Evolutionary conservation across 768 basidiomycete genomes (phyloP), one percentile per base, ranked within the genome.

Genomic region (Auricularia heimuer): DNA sequence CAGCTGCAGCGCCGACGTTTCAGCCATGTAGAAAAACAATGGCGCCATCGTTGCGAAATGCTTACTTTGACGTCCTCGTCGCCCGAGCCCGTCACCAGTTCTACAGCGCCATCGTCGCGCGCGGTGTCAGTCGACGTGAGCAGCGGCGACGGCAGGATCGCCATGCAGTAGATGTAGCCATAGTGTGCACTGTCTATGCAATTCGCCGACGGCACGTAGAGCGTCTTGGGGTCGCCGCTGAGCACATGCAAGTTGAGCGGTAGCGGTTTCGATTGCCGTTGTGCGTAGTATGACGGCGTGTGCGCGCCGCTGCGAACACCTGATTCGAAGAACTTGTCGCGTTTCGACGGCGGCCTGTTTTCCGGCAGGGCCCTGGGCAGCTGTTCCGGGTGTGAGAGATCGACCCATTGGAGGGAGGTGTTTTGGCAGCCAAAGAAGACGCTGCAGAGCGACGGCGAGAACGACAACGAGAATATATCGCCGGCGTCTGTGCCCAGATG

Each of bases 151-250:
- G 78, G 77, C 11, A 81, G 69, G 16, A 85, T 73, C 14, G 80
- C 76, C 85, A 94, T 86, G 69, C 89, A 92, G 72, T 96, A 95
- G 12, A 98, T 82, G 71, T 98, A 98, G 8, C 96, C 96, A 72
- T 86, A 95, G 74, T 98, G 96, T 3, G 94, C 96, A 1, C 92
- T 90, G 69, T 90, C 87, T 34, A 94, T 79, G 36, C 94, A 87
- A 68, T 92, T 90, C 64, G 77, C 77, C 12, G 83, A 77, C 0
- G 86, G 83, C 24, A 96, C 85, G 62, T 80, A 75, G 35, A 91
- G 71, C 21, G 76, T 76, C 16, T 47, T 61, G 12, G 69, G 69
- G 18, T 60, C 56, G 4, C 21, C n/a, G 2, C 63, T 24, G 11
- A 54, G 67, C 33, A 66, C 39, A 24, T 62, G 61, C 35, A 63